Evolutionary conservation across 352 stramenopile species (phyloP), one percentile per base, ranked within the genome.

Genomic region (Pythium guiyangense): DNA sequence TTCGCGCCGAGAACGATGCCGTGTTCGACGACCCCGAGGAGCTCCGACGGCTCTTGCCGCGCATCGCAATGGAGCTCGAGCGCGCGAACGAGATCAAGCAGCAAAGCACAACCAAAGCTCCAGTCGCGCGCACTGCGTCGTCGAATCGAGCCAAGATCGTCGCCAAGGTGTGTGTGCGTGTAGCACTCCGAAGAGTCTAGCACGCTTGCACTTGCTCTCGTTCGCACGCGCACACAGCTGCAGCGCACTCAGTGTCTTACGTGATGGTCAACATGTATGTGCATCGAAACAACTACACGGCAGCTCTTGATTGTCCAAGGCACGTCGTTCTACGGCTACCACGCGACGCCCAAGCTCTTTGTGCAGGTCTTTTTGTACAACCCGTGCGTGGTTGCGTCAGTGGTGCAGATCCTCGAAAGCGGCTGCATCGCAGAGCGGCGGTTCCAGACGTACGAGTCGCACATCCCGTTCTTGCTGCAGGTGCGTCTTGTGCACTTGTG

Each of bases 311-410:
- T 97, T 35, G 88, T 96, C 0, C 84, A 92, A 62, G 86, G 84
- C 46, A 87, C 76, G 6, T 86, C 88, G 27, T 96, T 96, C 60
- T 97, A 97, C 60, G 88, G 88, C 17, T 97, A 94, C 59, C 85
- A 96, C 53, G 58, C 69, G 4, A 53, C 59, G 4, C 64, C 86
- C 5, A 80, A 79, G 29, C 70, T 96, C 0, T 97, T 97, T 53
- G 68, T 97, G 4, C 83, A 96, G 54, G 83, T 97, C 35, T 92
- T 95, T 49, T 56, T 96, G 45, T 96, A 96, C 53, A 93, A 96
- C 54, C 90, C 90, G 39, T 69, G 73, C 2, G 60, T 70, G 3
- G 68, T 80, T 9, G 46, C 72, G 6, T 71, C 76, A 6, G 71
- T 96, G 15, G 86, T 92, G 31, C 74, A 92, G 27, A 56, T 95